Base-by-base conservation (phyloP, 305 asterid genomes). In the Caryopteris hybrid region DNA sequence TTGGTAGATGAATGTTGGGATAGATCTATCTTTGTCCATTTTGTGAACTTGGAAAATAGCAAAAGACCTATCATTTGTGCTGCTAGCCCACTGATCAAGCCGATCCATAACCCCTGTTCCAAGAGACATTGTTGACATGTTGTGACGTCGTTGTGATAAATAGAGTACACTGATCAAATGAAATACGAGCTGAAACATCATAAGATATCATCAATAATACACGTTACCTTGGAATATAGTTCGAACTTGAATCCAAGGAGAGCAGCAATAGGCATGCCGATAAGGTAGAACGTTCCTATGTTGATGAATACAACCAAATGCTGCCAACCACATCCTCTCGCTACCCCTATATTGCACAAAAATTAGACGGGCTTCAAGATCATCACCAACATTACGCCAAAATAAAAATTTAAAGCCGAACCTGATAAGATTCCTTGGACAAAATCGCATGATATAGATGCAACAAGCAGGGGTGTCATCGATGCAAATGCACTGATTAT, bases 241-340 rank as follows among this genome's bases (percentile, higher is more conserved):
- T 72, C 25, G 0, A 82, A 74, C 73, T 75, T 83, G 84, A 86
- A 83, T 16, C 73, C 89, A 16, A 86, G 88, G 39, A 86, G 60
- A 25, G 41, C 65, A 12, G 89, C 83, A 33, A 78, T 64, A 18
- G 85, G 82, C 87, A 86, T 83, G 55, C 92, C 86, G 14, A 86
- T 76, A 58, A 64, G 64, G 64, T 81, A 81, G 65, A 53, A 83
- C 3, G 84, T 78, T 63, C 83, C 89, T 79, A 86, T 59, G 72
- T 86, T 86, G 29, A 86, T 74, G 50, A 61, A 75, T 68, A 78
- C 74, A 3, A 67, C 88, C 77, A 74, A 59, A 70, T 78, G 88
- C 71, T 85, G 90, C 86, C 82, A 80, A 11, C 92, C 89, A 21
- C 85, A 83, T 6, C 84, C 88, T 70, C 92, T 77, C 0, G 86